These are phyloP conservation scores for Beauveria caledonica DNA, from an alignment of 2,329 filamentous ascomycete species.

Conservation along the genomic window DNA sequence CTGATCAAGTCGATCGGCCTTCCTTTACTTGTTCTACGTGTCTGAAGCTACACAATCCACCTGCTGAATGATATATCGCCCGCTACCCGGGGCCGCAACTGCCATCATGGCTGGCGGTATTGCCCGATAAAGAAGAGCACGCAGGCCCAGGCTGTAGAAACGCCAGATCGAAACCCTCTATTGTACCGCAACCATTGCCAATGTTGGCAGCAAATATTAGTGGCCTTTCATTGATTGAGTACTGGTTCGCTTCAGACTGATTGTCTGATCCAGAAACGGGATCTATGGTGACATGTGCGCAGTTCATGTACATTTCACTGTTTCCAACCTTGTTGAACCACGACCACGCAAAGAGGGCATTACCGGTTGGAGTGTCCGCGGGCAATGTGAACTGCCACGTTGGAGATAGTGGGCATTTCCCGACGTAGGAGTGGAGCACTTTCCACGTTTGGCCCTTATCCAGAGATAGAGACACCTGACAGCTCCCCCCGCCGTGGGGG, in stretches of 20 bases:
- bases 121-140: too few relatives aligned
- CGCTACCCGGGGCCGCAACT: too few relatives aligned
- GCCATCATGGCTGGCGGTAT: too few relatives aligned
- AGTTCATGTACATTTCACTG: slow-evolving; percentile 84
- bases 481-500: slow-evolving; percentile 62
- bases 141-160: slow-evolving; percentile 56
- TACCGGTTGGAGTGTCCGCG: slow-evolving; percentile 46
- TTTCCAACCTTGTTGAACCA: slow-evolving; percentile 73
- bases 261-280: slow-evolving; percentile 20
- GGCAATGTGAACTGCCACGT: slow-evolving; percentile 61
- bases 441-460: slow-evolving; percentile 62
- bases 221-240: slow-evolving; percentile 34
- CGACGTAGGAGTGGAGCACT: slow-evolving; percentile 53
- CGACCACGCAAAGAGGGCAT: slow-evolving; percentile 61
- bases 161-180: slow-evolving; percentile 46
- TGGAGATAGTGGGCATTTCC: slow-evolving; percentile 40
- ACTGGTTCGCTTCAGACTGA: too few relatives aligned
- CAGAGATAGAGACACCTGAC: slow-evolving; percentile 67
- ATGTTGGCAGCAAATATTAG: slow-evolving; percentile 34
- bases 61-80: too few relatives aligned
- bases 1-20: too few relatives aligned
- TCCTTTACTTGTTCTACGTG: too few relatives aligned
- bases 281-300: slow-evolving; percentile 58
- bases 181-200: slow-evolving; percentile 49
- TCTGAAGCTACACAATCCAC: too few relatives aligned